phyloP scores from a whole-genome alignment of 1,284 basidiomycete species.

The Ceratobasidium sp. region DNA sequence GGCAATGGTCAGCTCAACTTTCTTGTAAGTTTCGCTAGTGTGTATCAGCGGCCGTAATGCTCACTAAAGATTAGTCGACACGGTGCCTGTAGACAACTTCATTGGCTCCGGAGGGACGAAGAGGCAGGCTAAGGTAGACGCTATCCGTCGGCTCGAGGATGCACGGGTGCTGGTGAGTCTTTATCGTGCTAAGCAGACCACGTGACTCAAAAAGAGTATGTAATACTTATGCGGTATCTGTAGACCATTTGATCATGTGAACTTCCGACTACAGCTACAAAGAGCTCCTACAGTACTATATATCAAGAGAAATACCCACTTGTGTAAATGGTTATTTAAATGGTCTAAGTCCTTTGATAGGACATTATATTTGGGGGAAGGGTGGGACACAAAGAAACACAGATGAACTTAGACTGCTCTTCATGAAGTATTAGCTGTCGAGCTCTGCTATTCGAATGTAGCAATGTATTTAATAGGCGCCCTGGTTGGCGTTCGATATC shows the following conservation, averaged over 20 bases:
- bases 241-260: too few species aligned
- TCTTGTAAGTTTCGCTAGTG: not conserved
- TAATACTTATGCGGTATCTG: not conserved
- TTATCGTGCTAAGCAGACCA: not conserved
- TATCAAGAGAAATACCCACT: too few species aligned
- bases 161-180: not conserved
- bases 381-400: not conserved
- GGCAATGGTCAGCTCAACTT: not conserved
- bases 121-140: not conserved
- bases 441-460: not conserved
- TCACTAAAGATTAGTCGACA: not conserved
- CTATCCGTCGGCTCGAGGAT: not conserved
- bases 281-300: too few species aligned
- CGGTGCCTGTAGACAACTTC: not conserved
- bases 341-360: not conserved
- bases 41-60: not conserved
- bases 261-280: too few species aligned
- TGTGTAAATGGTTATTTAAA: not conserved
- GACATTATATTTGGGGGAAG: not conserved
- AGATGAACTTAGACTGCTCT: not conserved
- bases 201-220: not conserved
- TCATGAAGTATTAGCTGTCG: not conserved
- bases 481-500: not conserved
- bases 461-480: not conserved
- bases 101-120: not conserved